Evolutionary conservation across 805 yeast species (phyloP), one percentile per base, ranked within the genome.

Genomic region (Metschnikowia bowlesiae): DNA sequence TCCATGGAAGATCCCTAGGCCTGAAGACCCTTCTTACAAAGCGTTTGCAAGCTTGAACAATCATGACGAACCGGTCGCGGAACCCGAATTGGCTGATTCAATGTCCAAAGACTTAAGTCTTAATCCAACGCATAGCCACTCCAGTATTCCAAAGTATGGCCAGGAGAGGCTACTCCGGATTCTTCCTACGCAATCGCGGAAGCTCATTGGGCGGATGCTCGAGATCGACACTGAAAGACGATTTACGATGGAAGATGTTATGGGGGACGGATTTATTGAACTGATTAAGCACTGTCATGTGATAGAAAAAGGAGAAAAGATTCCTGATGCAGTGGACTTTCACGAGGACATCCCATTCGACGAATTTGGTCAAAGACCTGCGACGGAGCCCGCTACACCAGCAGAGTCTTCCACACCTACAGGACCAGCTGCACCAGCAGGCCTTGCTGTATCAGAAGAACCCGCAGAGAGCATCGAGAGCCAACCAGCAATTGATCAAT

Each of bases 1-100:
- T 69, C 98, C 99, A 1, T 92, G 99, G 99, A 89, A 89, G 65
- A 80, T 91, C 2, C 97, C 97, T n/a, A 83, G 85, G 56, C 68
- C 72, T 28, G 71, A 81, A 6, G 97, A 91, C 65, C 82, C 82
- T 48, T 83, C 94, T 4, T 92, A 78, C 71, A 78, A 82, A 50
- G 76, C 88, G 53, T 92, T 85, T 62, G 69, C 60, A 8, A 55
- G 53, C 33, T 32, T 53, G 32, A 53, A 53, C 37, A 47, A 39
- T 34, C 30, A 33, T 29, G 51, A 53, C n/a, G 51, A 55, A 37
- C 57, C 55, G 8, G 47, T 55, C 41, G 34, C 47, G 4, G 47
- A 48, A 31, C 42, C 48, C 30, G 56, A 55, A 22, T 48, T 48
- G 38, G 18, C 55, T 43, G 50, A 44, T 22, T 39, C 53, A 11